These are phyloP conservation scores for Malus orientalis DNA, from an alignment of 306 rosid species.

Conservation along the genomic window DNA sequence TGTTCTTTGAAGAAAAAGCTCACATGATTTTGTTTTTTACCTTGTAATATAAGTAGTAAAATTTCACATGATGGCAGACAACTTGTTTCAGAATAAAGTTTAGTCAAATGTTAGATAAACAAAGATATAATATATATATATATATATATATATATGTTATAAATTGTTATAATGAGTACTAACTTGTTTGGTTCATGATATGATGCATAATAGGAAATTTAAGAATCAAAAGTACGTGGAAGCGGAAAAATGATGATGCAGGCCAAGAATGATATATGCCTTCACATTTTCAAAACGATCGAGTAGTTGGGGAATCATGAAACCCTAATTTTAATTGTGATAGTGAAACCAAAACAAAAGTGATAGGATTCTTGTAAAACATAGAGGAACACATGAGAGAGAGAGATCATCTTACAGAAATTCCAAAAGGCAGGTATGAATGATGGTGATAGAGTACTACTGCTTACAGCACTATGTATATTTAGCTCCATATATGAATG, in stretches of 20 bases:
- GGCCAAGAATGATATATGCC: background rate
- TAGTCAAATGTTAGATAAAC: too few relatives aligned
- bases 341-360: background rate
- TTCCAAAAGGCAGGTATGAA: background rate
- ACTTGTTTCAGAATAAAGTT: background rate
- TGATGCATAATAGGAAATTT: background rate
- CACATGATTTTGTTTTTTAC: background rate
- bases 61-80: slow-evolving; percentile 39
- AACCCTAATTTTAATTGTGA: background rate
- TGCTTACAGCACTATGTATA: background rate
- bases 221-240: background rate
- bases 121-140: too few relatives aligned
- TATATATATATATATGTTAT: background rate
- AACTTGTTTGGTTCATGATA: background rate
- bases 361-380: background rate
- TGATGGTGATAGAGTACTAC: background rate
- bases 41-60: background rate
- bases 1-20: background rate
- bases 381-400: background rate
- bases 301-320: background rate
- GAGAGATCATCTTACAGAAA: background rate
- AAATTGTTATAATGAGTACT: background rate
- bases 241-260: background rate
- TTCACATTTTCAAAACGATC: background rate
- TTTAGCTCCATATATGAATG: background rate